These are phyloP conservation scores for Luffa acutangula DNA, from an alignment of 306 rosid genomes.

Conservation along the genomic window DNA sequence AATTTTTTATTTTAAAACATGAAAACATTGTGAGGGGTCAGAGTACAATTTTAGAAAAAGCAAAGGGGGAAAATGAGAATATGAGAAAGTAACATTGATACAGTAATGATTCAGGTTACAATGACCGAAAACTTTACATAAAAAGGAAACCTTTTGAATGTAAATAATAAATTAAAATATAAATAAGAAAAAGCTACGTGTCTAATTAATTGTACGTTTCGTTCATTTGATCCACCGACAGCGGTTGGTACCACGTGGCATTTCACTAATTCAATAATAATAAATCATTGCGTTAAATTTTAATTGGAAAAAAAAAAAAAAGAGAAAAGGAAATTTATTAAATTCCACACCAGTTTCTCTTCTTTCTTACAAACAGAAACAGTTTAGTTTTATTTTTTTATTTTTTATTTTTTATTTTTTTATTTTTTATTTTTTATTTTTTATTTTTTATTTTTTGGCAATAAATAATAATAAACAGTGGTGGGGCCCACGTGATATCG, in stretches of 20 bases:
- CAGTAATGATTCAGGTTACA: constrained; percentile 4
- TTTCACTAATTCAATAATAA: background rate
- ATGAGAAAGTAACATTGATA: background rate
- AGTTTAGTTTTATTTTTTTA: background rate
- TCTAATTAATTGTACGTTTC: background rate
- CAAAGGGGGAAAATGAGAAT: background rate
- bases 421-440: too few relatives aligned
- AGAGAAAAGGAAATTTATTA: background rate
- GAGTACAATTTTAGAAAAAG: background rate
- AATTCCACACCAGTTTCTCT: background rate
- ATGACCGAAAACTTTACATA: background rate
- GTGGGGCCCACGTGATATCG: background rate
- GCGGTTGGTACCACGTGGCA: constrained; percentile 8
- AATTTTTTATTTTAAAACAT: too few relatives aligned
- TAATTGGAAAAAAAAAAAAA: background rate
- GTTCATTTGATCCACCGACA: background rate
- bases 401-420: background rate
- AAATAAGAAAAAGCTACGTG: background rate
- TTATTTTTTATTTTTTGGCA: background rate
- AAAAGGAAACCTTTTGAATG: background rate
- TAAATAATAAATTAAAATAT: background rate
- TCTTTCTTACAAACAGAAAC: background rate
- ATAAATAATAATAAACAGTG: background rate
- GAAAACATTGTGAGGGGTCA: background rate
- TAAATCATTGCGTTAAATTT: background rate